These are phyloP conservation scores for Scedosporium boydii DNA, from an alignment of 2,329 filamentous ascomycete genomes.

Conservation along the genomic window DNA sequence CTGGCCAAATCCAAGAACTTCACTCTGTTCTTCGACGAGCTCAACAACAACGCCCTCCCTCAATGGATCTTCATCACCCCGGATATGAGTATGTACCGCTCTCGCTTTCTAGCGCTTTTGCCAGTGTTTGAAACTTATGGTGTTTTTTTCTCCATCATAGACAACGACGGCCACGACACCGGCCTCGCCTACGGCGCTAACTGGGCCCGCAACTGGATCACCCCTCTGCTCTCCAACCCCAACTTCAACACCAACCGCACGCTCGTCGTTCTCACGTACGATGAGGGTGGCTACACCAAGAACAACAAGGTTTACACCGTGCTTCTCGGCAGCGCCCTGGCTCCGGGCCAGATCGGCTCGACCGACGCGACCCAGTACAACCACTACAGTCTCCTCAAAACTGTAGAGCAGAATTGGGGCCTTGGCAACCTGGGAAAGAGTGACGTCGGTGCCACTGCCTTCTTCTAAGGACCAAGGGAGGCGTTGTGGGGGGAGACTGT, in stretches of 20 bases:
- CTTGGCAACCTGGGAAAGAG: slow-evolving; percentile 32
- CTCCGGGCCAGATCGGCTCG: slow-evolving; percentile 34
- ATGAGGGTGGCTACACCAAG: slow-evolving; percentile 37
- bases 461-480: slow-evolving; percentile 7
- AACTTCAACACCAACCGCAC: slow-evolving; percentile 40
- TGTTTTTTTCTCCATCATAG: slow-evolving; percentile 38
- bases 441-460: slow-evolving; percentile 28
- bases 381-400: slow-evolving; percentile 33
- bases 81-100: too few species aligned
- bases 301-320: slow-evolving; percentile 45
- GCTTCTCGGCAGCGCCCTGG: slow-evolving; percentile 45
- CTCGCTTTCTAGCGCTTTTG: too few species aligned
- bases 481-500: too few species aligned
- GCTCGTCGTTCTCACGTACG: slow-evolving; percentile 47
- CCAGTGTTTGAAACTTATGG: too few species aligned
- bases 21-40: too few species aligned
- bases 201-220: slow-evolving; percentile 43
- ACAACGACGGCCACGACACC: slow-evolving; percentile 55
- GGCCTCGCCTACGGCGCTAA: slow-evolving; percentile 38
- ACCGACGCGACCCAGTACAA: slow-evolving; percentile 39
- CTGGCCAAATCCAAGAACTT: too few species aligned
- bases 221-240: slow-evolving; percentile 39
- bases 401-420: slow-evolving; percentile 31
- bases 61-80: too few species aligned
- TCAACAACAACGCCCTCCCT: too few species aligned